Evolutionary conservation across 257 asterid genomes (phyloP), one percentile per base, ranked within the genome.

Genomic region (Solanum sparsipilum): DNA sequence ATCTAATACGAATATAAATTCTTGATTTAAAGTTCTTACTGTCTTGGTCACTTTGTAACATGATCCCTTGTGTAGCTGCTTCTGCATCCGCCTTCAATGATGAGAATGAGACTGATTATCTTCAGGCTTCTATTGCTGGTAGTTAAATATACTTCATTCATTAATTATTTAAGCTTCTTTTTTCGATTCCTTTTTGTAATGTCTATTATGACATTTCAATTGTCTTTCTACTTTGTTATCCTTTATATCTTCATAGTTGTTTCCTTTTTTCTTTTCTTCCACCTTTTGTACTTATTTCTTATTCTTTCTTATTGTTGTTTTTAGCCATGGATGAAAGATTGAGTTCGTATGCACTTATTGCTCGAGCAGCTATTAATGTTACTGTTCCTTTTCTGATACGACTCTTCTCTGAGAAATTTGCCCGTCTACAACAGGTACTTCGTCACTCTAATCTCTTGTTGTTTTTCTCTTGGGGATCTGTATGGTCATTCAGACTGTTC

Each of bases 311-410:
- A 63, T 76, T 84, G 84, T 73, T 89, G 60, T 78, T 91, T 92
- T 90, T 91, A 96, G 99, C 98, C 74, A 96, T 96, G 99, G 99
- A 97, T 91, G 99, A 97, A 94, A 91, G 99, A 90, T 88, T 97
- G 91, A 94, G 96, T 92, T 92, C 98, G 48, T 97, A 97, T 94
- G 99, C 98, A 86, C 98, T 97, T 87, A 95, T 97, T 92, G 99
- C 98, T 92, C 96, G 99, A 89, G 95, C 98, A 89, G 96, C 99
- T 90, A 88, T 93, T 65, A 94, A 91, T 83, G 88, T 90, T 44
- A 87, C 96, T 56, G 88, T 95, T 91, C 98, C 98, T 88, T 93
- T 94, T 78, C 95, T 97, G 78, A 90, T 91, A 58, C 86, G 92
- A 89, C 93, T 90, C 87, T 93, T 96, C 92, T 92, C 98, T 39